Conservation (phyloP, 345 rosid genomes). For the Arabis alpina region DNA sequence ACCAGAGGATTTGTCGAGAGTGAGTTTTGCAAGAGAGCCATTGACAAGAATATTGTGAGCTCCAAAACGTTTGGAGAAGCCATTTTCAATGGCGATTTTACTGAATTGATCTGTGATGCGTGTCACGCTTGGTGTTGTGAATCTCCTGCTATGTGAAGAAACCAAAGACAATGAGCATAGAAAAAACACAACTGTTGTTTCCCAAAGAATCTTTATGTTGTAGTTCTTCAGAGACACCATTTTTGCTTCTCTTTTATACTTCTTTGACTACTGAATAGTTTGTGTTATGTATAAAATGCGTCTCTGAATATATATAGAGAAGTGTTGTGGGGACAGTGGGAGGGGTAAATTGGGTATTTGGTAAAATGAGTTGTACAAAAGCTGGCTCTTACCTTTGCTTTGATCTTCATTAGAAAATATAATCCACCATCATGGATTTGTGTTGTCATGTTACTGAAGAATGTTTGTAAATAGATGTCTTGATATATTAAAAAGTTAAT, state of each 20-base stretch:
- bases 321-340: neutral
- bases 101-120: slow-evolving; percentile 67
- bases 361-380: slow-evolving; percentile 29
- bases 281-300: slow-evolving; percentile 19
- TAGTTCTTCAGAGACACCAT: slow-evolving; percentile 29
- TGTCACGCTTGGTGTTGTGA: slow-evolving; percentile 58
- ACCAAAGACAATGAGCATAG: slow-evolving; percentile 50
- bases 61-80: slow-evolving; percentile 58
- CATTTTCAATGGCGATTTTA: slow-evolving; percentile 54
- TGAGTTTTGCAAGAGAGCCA: slow-evolving; percentile 65
- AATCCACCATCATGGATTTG: slow-evolving; percentile 24
- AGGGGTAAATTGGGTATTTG: slow-evolving; percentile 24
- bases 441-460: slow-evolving; percentile 35
- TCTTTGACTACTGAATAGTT: neutral
- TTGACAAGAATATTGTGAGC: slow-evolving; percentile 58
- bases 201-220: slow-evolving; percentile 32
- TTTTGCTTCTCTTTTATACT: slow-evolving; percentile 41
- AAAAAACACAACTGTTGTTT: slow-evolving; percentile 41
- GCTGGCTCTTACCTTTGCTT: slow-evolving; percentile 35
- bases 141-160: slow-evolving; percentile 62
- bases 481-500: neutral
- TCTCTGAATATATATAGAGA: slow-evolving; percentile 16
- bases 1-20: slow-evolving; percentile 82
- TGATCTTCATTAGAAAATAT: slow-evolving; percentile 10
- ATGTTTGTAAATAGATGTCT: slow-evolving; percentile 31